Conservation (phyloP, 1,284 basidiomycete species). For the Moniliophthora roreri region DNA sequence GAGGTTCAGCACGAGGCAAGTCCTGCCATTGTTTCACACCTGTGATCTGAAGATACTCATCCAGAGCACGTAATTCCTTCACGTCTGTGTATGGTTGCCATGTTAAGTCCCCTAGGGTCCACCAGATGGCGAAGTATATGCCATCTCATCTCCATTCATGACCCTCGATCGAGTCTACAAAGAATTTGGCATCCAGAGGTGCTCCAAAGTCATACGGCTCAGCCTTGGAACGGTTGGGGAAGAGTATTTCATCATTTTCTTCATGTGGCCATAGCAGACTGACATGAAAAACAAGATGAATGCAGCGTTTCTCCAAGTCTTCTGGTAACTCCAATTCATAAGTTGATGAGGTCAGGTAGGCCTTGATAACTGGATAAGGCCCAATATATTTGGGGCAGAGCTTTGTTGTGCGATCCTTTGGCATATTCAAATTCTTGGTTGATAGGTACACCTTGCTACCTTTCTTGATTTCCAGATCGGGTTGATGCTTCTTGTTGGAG, state of each 20-base stretch:
- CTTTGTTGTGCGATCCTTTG: conserved; percentile 25
- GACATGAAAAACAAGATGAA: conserved; percentile 21
- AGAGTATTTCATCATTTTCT: not conserved
- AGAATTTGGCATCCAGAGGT: conserved; percentile 3
- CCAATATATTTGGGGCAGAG: conserved; percentile 30
- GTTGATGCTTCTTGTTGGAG: conserved; percentile 8
- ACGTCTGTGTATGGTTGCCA: not conserved
- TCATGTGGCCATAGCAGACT: conserved; percentile 4
- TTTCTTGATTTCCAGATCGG: conserved; percentile 14
- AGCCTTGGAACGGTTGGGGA: not conserved
- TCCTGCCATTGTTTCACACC: too few relatives aligned
- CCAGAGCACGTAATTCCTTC: not conserved
- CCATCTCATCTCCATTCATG: not conserved
- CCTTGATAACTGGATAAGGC: conserved; percentile 26
- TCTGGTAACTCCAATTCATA: conserved; percentile 28
- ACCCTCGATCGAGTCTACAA: conserved; percentile 4
- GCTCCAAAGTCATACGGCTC: conserved; percentile 5
- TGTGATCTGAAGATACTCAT: not conserved
- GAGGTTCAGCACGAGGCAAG: too few relatives aligned
- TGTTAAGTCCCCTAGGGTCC: not conserved
- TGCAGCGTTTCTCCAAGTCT: conserved; percentile 17
- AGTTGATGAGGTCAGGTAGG: conserved; percentile 19
- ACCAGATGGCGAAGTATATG: not conserved
- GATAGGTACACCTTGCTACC: conserved; percentile 29
- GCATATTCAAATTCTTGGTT: conserved; percentile 28